phyloP scores from a whole-genome alignment of 495 filamentous ascomycete genomes.

The Hyaloscypha finlandica region DNA sequence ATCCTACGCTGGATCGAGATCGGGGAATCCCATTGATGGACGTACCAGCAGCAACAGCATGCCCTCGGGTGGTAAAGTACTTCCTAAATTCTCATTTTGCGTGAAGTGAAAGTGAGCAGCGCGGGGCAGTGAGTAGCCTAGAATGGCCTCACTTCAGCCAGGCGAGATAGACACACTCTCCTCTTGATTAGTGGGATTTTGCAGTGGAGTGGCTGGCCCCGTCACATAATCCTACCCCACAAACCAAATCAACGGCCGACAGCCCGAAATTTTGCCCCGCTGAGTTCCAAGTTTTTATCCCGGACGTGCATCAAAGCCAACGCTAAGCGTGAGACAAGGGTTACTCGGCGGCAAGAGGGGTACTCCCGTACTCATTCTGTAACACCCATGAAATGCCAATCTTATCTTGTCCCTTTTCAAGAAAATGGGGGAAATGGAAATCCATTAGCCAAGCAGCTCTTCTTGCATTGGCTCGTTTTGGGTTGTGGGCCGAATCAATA shows the following conservation, averaged over 20 bases:
- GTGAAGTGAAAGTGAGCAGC: background rate
- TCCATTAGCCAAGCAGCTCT: background rate
- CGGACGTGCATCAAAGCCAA: background rate
- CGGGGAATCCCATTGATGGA: background rate
- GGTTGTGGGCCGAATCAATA: background rate
- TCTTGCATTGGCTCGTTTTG: background rate
- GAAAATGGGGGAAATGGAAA: background rate
- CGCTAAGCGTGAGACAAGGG: too few species aligned
- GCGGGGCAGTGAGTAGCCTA: too few species aligned
- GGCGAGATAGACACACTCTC: too few species aligned
- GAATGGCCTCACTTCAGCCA: too few species aligned
- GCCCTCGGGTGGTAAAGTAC: background rate
- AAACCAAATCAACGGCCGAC: too few species aligned
- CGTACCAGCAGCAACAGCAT: background rate
- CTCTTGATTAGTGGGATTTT: too few species aligned
- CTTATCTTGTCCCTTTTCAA: too few species aligned
- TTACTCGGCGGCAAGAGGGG: too few species aligned
- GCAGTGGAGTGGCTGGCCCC: too few species aligned
- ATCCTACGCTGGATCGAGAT: background rate
- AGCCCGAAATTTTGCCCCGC: too few species aligned
- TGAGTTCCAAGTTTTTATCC: conserved; percentile 1
- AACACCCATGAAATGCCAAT: too few species aligned
- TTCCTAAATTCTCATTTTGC: background rate
- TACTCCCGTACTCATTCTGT: too few species aligned
- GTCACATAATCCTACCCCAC: background rate